phyloP scores from a whole-genome alignment of 2,329 filamentous ascomycete species.

The Magnaporthiopsis incrustans region DNA sequence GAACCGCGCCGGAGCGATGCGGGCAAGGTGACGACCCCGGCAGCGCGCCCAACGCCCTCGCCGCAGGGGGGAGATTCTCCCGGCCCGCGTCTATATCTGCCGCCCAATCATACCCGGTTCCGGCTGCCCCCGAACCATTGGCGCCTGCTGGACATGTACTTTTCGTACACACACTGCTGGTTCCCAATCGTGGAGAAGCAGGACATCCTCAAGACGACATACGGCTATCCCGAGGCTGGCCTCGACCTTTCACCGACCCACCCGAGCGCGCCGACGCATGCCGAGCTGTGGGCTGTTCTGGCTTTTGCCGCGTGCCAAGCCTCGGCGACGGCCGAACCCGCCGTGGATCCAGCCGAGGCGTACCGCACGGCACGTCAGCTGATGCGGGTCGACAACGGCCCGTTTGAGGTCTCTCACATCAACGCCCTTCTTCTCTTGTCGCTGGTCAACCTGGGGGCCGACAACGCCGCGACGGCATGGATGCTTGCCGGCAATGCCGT shows the following conservation, averaged over 20 bases:
- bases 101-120: too few species aligned
- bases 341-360: conserved; percentile 27
- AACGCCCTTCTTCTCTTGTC: conserved; percentile 51
- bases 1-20: too few species aligned
- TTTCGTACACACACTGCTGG: conserved; percentile 70
- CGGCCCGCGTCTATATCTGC: too few species aligned
- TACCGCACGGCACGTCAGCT: conserved; percentile 42
- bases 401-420: conserved; percentile 39
- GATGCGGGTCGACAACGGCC: conserved; percentile 39
- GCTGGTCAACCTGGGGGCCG: conserved; percentile 53
- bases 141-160: conserved; percentile 62
- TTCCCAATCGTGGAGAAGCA: conserved; percentile 65
- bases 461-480: conserved; percentile 52
- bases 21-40: too few species aligned
- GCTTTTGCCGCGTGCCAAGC: conserved; percentile 12
- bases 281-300: conserved; percentile 12
- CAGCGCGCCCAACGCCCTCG: too few species aligned
- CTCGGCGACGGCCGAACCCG: not conserved
- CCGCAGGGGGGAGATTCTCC: too few species aligned
- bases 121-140: conserved; percentile 34
- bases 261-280: conserved; percentile 2
- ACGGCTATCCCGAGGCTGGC: conserved; percentile 4
- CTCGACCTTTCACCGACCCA: not conserved
- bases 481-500: conserved; percentile 57
- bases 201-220: conserved; percentile 42